A percentile compares a stretch with the other conserved stretches of the same genome.
These are phyloP conservation scores for Boletus edulis DNA, from an alignment of 768 basidiomycete genomes.

Conservation along the genomic window DNA sequence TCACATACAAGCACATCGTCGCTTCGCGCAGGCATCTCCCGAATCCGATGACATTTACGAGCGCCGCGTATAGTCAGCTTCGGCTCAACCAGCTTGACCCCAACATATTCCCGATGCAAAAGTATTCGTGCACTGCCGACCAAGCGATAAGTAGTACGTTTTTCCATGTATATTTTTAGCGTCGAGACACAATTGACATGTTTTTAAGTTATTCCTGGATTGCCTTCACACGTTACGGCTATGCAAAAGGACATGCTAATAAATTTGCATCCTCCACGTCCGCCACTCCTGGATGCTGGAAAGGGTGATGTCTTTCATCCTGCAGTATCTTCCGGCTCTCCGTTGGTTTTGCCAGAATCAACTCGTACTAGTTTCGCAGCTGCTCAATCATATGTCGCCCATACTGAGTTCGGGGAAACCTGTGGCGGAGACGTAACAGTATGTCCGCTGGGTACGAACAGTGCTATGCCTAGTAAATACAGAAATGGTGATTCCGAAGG, in stretches of 20 bases:
- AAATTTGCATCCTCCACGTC: conserved; percentile 45
- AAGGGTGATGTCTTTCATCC: conserved; percentile 33
- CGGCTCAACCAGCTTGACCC: conserved; percentile 70
- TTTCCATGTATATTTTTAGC: background rate
- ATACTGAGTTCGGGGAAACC: background rate
- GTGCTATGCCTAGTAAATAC: conserved; percentile 80
- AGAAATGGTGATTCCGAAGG: conserved; percentile 65
- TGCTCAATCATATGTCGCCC: conserved; percentile 26
- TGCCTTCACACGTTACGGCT: conserved; percentile 45
- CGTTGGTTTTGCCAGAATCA: conserved; percentile 21
- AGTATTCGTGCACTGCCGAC: conserved; percentile 43
- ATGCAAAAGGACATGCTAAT: conserved; percentile 44
- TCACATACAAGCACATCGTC: conserved; percentile 63
- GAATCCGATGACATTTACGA: conserved; percentile 73
- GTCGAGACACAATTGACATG: background rate
- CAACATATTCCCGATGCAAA: conserved; percentile 68
- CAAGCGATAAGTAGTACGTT: conserved; percentile 38
- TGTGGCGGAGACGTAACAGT: conserved; percentile 66
- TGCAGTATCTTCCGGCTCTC: conserved; percentile 12
- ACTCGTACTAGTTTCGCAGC: conserved; percentile 40
- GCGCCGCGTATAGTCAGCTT: conserved; percentile 68
- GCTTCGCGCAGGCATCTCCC: conserved; percentile 59
- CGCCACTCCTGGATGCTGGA: conserved; percentile 33
- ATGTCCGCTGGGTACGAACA: conserved; percentile 85
- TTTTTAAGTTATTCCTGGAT: conserved; percentile 32